Percentiles rank a stretch among this genome's conserved stretches.
Conservation (phyloP, 805 yeast genomes). For the Nakazawaea populi region DNA sequence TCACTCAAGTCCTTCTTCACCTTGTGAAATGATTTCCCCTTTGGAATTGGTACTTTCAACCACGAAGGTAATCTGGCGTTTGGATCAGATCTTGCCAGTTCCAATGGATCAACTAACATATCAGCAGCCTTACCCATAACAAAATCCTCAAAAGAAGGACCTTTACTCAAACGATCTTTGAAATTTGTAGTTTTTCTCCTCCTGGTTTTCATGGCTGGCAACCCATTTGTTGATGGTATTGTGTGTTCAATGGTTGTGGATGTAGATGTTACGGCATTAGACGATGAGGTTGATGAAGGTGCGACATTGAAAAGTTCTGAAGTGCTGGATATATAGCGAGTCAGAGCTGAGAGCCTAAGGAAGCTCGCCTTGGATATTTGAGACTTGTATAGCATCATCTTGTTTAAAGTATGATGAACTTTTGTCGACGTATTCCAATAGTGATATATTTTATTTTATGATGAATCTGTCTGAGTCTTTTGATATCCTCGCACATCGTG, state of each 20-base stretch:
- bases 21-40: slow-evolving; percentile 77
- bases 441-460: no score
- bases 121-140: slow-evolving; percentile 74
- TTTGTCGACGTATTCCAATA: no score
- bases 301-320: not conserved
- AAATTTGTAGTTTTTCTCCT: slow-evolving; percentile 55
- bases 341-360: not conserved
- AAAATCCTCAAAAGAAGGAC: slow-evolving; percentile 94
- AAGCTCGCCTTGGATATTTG: not conserved
- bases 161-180: slow-evolving; percentile 65
- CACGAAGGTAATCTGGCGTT: slow-evolving; percentile 79
- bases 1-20: slow-evolving; percentile 85
- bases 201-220: slow-evolving; percentile 18
- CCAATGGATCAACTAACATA: slow-evolving; percentile 67
- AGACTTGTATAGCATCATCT: not conserved
- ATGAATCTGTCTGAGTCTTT: not conserved
- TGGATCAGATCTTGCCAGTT: slow-evolving; percentile 62
- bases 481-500: slow-evolving; percentile 5
- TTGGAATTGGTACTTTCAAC: slow-evolving; percentile 96
- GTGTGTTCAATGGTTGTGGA: slow-evolving; percentile 1
- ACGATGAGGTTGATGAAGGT: not conserved
- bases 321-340: not conserved
- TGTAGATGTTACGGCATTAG: not conserved
- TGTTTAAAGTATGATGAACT: no score
- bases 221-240: slow-evolving; percentile 6